These are phyloP conservation scores for Leccinum griseonigrum DNA, from an alignment of 1,284 basidiomycete genomes.

Conservation along the genomic window DNA sequence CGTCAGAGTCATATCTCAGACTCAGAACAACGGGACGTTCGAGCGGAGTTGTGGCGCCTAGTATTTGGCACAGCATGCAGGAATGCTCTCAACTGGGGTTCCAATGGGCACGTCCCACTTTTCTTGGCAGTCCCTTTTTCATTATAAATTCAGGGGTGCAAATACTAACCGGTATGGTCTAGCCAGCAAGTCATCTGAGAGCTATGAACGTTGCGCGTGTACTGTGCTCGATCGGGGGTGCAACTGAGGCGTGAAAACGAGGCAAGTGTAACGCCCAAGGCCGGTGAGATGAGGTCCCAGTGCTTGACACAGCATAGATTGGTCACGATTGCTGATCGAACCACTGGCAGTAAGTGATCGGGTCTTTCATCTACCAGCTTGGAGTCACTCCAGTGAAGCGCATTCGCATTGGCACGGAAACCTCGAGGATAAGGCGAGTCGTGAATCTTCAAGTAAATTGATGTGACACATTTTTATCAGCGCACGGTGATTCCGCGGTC, in stretches of 20 bases:
- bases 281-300: background rate
- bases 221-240: background rate
- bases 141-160: background rate
- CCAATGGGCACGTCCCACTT: background rate
- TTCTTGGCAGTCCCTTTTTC: constrained; percentile 9
- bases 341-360: constrained; percentile 15
- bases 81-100: background rate
- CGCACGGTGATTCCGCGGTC: background rate
- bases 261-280: background rate
- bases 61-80: constrained; percentile 9
- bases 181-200: background rate
- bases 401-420: background rate
- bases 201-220: background rate
- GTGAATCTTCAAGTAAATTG: background rate
- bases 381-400: background rate
- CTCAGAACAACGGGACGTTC: constrained; percentile 1
- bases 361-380: background rate
- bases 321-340: background rate
- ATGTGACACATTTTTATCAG: background rate
- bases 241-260: background rate
- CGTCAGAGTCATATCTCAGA: background rate
- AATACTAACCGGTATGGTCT: background rate
- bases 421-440: constrained; percentile 23
- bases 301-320: background rate
- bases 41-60: constrained; percentile 1